phyloP scores from a whole-genome alignment of 345 rosid species.

The Cochlearia excelsa region DNA sequence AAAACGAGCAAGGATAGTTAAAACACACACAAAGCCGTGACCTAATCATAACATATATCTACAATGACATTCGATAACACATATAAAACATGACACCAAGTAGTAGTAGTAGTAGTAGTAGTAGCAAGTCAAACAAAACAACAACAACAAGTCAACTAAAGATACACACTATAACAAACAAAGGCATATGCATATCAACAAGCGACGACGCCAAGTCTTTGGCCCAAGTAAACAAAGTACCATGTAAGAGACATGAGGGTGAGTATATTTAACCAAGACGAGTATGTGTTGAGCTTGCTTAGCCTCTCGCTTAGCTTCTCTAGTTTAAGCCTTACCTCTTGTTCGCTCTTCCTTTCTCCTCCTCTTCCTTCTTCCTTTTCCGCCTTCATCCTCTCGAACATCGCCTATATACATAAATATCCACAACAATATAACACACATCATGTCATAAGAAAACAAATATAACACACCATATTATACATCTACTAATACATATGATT shows the following conservation, averaged over 20 bases:
- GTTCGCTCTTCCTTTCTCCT: conserved; percentile 31
- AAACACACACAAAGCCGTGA: no score
- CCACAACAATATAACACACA: no score
- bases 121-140: not conserved
- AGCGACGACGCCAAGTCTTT: conserved; percentile 30
- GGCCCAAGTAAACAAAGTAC: conserved; percentile 63
- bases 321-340: conserved; percentile 35
- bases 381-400: conserved; percentile 61
- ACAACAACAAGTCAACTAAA: not conserved
- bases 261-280: conserved; percentile 55
- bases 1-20: no score
- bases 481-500: no score
- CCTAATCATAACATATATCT: no score
- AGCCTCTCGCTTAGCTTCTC: conserved; percentile 47
- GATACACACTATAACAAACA: not conserved
- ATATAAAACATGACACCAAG: no score
- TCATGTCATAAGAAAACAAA: no score
- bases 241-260: conserved; percentile 61
- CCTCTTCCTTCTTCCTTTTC: conserved; percentile 87
- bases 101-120: no score
- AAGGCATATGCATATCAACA: conserved; percentile 29
- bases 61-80: no score
- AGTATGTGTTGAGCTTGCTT: conserved; percentile 61
- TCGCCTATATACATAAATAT: conserved; percentile 25
- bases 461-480: no score